Evolutionary conservation across 495 filamentous ascomycete genomes (phyloP).

Genomic region (Penicillium lagena): DNA sequence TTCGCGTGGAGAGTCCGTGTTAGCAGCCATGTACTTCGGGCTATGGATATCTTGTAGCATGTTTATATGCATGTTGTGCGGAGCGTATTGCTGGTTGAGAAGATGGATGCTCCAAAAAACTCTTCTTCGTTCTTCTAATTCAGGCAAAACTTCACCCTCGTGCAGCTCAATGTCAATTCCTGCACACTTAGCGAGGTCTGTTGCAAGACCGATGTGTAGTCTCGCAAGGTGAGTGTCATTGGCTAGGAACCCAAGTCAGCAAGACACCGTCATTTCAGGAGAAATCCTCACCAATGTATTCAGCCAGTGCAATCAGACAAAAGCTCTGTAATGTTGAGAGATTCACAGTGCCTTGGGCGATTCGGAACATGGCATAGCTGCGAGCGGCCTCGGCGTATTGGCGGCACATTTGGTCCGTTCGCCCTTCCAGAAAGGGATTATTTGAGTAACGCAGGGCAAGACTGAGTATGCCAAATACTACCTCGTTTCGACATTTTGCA

Average conservation of each 20-base stretch:
- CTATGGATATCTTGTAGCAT: slow-evolving; percentile 24
- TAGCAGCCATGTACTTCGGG: slow-evolving; percentile 17
- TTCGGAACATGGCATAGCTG: slow-evolving; percentile 30
- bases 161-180: slow-evolving; percentile 29
- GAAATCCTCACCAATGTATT: slow-evolving; percentile 27
- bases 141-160: slow-evolving; percentile 15
- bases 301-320: slow-evolving; percentile 32
- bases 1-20: slow-evolving; percentile 8
- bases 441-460: slow-evolving; percentile 29
- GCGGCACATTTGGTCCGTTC: slow-evolving; percentile 21
- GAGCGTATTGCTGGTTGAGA: slow-evolving; percentile 33
- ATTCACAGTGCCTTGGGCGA: slow-evolving; percentile 33
- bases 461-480: slow-evolving; percentile 31
- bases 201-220: slow-evolving; percentile 16
- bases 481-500: slow-evolving; percentile 21
- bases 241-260: neutral
- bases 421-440: slow-evolving; percentile 7
- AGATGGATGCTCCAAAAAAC: slow-evolving; percentile 40
- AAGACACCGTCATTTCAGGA: neutral
- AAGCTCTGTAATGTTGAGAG: slow-evolving; percentile 35
- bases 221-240: slow-evolving; percentile 20
- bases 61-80: slow-evolving; percentile 26
- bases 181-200: slow-evolving; percentile 27
- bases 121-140: slow-evolving; percentile 25
- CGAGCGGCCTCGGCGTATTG: slow-evolving; percentile 30